phyloP scores from a whole-genome alignment of 139 green algal genomes.

The Micractinium conductrix region DNA sequence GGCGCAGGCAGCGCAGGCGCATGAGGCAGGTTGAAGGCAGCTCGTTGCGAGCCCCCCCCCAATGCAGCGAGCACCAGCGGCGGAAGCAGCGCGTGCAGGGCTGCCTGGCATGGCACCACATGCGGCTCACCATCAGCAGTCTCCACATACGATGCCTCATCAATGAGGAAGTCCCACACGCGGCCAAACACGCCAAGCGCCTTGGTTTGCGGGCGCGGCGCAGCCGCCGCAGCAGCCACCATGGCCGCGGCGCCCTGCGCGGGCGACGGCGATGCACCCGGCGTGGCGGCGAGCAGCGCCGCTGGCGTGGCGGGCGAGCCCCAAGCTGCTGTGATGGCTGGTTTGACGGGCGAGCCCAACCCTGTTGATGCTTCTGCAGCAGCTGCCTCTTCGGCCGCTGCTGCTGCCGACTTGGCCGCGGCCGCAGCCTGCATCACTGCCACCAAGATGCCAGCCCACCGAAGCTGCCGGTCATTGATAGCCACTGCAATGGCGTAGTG shows the following conservation, averaged over 20 bases:
- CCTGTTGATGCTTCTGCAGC: not conserved
- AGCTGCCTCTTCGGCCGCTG: not conserved
- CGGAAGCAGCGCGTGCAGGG: not conserved
- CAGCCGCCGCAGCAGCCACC: not conserved
- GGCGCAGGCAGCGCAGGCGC: not conserved
- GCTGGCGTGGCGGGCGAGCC: not conserved
- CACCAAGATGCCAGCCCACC: slow-evolving; percentile 31
- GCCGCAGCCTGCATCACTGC: slow-evolving; percentile 9
- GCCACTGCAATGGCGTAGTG: not conserved
- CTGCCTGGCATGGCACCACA: not conserved
- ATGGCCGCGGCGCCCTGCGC: not conserved
- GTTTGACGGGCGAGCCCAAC: not conserved
- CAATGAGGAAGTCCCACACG: slow-evolving; percentile 43
- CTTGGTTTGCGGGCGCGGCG: not conserved
- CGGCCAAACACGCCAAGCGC: slow-evolving; percentile 29
- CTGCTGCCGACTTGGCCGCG: not conserved
- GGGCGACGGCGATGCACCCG: not conserved
- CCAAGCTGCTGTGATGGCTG: not conserved
- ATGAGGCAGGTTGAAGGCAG: not conserved
- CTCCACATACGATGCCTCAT: slow-evolving; percentile 41
- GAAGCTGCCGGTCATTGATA: slow-evolving; percentile 39
- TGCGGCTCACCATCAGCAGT: not conserved
- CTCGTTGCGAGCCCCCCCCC: too few species aligned
- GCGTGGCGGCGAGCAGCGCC: too few species aligned
- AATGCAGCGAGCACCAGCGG: too few species aligned